A percentile compares a stretch with the other conserved stretches of the same genome.
Evolutionary conservation across 1,139 yeast genomes (phyloP).

Genomic region (Entelexis sorbosivorans): DNA sequence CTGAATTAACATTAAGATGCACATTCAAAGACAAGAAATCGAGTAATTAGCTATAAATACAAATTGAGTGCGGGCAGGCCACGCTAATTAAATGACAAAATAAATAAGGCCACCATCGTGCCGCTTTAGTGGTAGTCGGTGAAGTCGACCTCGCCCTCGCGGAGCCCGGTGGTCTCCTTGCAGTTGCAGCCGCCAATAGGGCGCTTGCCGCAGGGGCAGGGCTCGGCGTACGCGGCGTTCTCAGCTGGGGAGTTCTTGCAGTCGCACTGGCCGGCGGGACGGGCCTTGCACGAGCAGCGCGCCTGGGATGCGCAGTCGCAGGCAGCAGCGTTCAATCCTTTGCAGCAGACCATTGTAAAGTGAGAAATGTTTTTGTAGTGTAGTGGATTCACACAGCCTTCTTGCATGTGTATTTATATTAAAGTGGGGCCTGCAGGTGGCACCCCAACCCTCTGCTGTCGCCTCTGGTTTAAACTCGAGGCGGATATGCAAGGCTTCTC

Average conservation of each 20-base stretch:
- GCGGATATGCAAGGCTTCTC: not conserved
- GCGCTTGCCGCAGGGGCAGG: conserved; percentile 37
- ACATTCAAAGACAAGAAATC: too few relatives aligned
- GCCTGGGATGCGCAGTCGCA: conserved; percentile 36
- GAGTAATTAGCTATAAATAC: not conserved
- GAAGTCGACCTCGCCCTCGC: conserved; percentile 36
- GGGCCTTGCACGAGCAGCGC: conserved; percentile 36
- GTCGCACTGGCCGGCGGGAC: conserved; percentile 34
- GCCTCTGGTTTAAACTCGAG: not conserved
- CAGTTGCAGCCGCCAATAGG: conserved; percentile 34
- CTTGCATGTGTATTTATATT: not conserved
- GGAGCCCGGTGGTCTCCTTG: conserved; percentile 28
- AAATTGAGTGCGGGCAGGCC: not conserved
- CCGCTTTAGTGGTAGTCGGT: conserved; percentile 30
- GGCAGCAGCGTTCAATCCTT: conserved; percentile 24
- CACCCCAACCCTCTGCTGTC: not conserved
- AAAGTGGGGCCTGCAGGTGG: not conserved
- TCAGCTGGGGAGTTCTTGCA: conserved; percentile 32
- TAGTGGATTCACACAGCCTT: too few relatives aligned
- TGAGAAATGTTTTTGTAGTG: not conserved
- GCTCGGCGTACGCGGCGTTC: conserved; percentile 27
- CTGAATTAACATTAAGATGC: too few relatives aligned
- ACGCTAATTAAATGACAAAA: not conserved
- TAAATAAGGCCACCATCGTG: not conserved
- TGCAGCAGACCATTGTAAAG: conserved; percentile 31